Evolutionary conservation across 129 eudicot species (phyloP).

Genomic region (Logfia minima): DNA sequence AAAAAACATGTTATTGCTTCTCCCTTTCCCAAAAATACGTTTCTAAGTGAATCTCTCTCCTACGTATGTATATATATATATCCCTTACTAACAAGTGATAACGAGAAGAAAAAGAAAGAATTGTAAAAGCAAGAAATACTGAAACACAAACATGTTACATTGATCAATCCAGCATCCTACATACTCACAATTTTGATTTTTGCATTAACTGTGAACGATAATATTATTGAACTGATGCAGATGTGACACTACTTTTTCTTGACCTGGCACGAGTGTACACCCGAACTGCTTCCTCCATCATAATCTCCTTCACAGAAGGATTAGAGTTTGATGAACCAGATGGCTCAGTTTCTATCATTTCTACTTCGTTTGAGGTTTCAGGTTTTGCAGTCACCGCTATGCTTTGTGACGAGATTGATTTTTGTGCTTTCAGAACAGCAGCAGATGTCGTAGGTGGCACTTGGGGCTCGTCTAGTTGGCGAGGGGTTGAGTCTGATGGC

Average conservation of each 20-base stretch:
- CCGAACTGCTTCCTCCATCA: slow-evolving; percentile 52
- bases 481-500: slow-evolving; percentile 43
- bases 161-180: slow-evolving; percentile 33
- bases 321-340: slow-evolving; percentile 28
- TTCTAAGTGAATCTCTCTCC: too few species aligned
- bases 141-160: slow-evolving; percentile 34
- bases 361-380: slow-evolving; percentile 30
- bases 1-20: too few species aligned
- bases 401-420: slow-evolving; percentile 36
- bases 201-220: slow-evolving; percentile 14
- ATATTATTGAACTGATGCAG: slow-evolving; percentile 27
- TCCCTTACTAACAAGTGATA: too few species aligned
- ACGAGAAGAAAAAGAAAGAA: background rate
- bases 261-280: slow-evolving; percentile 58
- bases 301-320: slow-evolving; percentile 39
- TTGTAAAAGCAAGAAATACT: slow-evolving; percentile 14
- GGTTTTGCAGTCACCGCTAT: slow-evolving; percentile 32
- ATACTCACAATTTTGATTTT: slow-evolving; percentile 45
- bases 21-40: too few species aligned
- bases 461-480: slow-evolving; percentile 30
- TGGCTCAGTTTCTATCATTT: slow-evolving; percentile 36
- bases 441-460: slow-evolving; percentile 36
- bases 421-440: slow-evolving; percentile 35
- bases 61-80: too few species aligned
- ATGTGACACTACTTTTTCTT: slow-evolving; percentile 42